Evolutionary conservation across 2,329 filamentous ascomycete genomes (phyloP).

Genomic region (Exophiala dermatitidis): DNA sequence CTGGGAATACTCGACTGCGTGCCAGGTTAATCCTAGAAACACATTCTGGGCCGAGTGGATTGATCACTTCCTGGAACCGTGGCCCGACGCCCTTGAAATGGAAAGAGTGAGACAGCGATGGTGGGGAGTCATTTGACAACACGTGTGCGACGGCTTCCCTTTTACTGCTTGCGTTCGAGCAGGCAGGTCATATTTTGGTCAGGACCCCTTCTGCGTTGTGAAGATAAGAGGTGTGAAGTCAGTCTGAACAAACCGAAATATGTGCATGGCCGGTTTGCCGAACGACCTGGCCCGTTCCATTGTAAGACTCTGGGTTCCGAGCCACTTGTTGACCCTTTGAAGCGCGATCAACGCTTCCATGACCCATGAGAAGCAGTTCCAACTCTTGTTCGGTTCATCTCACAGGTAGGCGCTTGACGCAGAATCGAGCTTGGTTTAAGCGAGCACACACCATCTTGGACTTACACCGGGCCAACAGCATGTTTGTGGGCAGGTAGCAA

Average conservation of each 20-base stretch:
- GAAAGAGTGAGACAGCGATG: conserved; percentile 4
- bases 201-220: conserved; percentile 27
- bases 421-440: conserved; percentile 31
- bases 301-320: conserved; percentile 31
- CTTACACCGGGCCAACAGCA: conserved; percentile 34
- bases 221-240: conserved; percentile 36
- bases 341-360: conserved; percentile 35
- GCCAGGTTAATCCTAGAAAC: conserved; percentile 38
- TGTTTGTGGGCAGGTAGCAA: conserved; percentile 19
- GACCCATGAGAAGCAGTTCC: conserved; percentile 42
- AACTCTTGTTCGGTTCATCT: conserved; percentile 30
- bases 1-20: conserved; percentile 30
- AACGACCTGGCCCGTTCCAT: conserved; percentile 31
- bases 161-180: conserved; percentile 28
- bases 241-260: conserved; percentile 36
- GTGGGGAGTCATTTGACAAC: conserved; percentile 3
- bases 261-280: conserved; percentile 33
- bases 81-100: conserved; percentile 24
- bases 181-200: conserved; percentile 34
- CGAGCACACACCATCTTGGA: conserved; percentile 28
- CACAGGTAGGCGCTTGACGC: conserved; percentile 28
- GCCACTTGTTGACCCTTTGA: conserved; percentile 28
- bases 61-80: conserved; percentile 36
- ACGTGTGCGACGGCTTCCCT: neutral
- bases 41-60: conserved; percentile 36